Evolutionary conservation across 2,329 filamentous ascomycete genomes (phyloP).

Genomic region (Xylariaceae sp.): DNA sequence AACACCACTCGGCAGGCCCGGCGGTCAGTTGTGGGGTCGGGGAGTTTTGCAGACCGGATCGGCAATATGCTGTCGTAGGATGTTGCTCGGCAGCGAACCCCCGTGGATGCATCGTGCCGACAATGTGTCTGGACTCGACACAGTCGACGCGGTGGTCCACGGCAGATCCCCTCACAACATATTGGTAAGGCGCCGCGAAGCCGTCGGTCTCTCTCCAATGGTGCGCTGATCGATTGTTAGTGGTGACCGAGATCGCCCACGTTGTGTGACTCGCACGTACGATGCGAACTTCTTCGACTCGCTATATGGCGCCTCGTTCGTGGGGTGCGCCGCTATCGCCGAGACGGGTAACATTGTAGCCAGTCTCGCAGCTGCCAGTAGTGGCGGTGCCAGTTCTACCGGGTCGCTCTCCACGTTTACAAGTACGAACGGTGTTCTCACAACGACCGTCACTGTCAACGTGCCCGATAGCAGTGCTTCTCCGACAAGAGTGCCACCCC

Average conservation of each 20-base stretch:
- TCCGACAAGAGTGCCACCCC: conserved; percentile 9
- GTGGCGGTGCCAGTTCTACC: conserved; percentile 1
- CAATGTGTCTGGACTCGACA: conserved; percentile 25
- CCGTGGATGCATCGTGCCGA: conserved; percentile 24
- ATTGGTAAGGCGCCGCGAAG: conserved; percentile 21
- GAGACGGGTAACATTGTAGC: conserved; percentile 23
- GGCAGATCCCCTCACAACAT: conserved; percentile 19
- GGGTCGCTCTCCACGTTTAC: conserved; percentile 8
- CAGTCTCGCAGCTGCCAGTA: conserved; percentile 8
- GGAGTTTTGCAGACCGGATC: conserved; percentile 21
- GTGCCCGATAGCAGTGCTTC: conserved; percentile 12
- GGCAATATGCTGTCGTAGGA: conserved; percentile 19
- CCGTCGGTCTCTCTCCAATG: neutral
- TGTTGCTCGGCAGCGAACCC: conserved; percentile 24
- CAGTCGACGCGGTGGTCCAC: conserved; percentile 11
- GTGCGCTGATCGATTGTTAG: conserved; percentile 21
- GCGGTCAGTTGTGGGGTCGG: conserved; percentile 20
- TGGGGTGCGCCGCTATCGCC: conserved; percentile 23
- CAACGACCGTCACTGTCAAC: conserved; percentile 21
- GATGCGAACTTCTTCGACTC: conserved; percentile 23
- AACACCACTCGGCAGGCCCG: conserved; percentile 17
- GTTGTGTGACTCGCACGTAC: conserved; percentile 28
- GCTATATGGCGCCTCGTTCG: conserved; percentile 23
- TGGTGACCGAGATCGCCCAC: conserved; percentile 19
- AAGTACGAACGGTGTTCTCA: conserved; percentile 9